Evolutionary conservation across 805 yeast genomes (phyloP), one percentile per base, ranked within the genome.

Genomic region (Ogataea parapolymorpha): DNA sequence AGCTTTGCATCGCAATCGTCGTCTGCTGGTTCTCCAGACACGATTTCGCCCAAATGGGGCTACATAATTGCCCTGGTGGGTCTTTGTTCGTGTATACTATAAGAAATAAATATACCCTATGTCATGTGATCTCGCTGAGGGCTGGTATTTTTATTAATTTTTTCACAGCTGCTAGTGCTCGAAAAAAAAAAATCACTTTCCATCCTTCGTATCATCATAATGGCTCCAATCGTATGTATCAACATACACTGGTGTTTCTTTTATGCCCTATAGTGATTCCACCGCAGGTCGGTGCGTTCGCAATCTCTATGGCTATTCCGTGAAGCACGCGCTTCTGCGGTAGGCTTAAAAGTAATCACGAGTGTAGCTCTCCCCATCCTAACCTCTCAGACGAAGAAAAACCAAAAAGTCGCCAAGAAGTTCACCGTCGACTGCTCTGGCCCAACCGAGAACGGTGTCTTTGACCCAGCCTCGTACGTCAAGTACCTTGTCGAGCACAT

Each of bases 401-500:
- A 83, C 71, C 62, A 73, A 56, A 73, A 80, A 70, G 79, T 77
- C 68, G 80, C 85, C 68, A 85, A 82, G 80, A 86, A 85, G 77
- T 88, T 85, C 79, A 85, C 85, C 66, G 91, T 93, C 68, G 98
- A 91, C 79, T 87, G 85, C 68, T 80, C 96, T 53, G 95, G 95
- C 70, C 96, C 96, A 77, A 89, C 89, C 68, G 95, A 87, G 71
- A 87, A 86, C 75, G 95, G 90, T 79, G 95, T 91, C 69, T 87
- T 89, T 66, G 98, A 93, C 84, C 93, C 95, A 72, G 85, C 93
- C 68, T 82, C 95, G 64, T 89, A 91, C 82, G 95, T 87, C 67
- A 91, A 93, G 81, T 93, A 83, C 91, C 84, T 93, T 74, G 81
- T 85, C 71, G 98, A 93, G 79, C 96, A 88, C 88, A 91, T 93